phyloP scores from a whole-genome alignment of 2,329 filamentous ascomycete genomes.

The Thelonectria discophora region DNA sequence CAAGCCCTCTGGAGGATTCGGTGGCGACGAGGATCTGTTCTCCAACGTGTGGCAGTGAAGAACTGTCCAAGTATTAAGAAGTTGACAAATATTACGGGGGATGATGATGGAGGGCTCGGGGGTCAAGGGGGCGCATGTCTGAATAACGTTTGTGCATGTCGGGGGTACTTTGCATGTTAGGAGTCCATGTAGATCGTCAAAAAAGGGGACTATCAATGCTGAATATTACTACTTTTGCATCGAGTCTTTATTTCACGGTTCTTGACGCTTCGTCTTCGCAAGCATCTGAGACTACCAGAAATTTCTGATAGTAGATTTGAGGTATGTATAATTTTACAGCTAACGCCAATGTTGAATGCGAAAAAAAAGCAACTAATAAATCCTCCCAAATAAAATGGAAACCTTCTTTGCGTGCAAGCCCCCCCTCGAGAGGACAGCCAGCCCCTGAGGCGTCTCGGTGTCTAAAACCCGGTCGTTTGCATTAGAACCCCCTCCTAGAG shows the following conservation, averaged over 20 bases:
- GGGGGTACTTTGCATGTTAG: slow-evolving; percentile 48
- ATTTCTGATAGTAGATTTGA: slow-evolving; percentile 10
- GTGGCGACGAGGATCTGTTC: slow-evolving; percentile 85
- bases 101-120: background rate
- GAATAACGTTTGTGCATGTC: slow-evolving; percentile 42
- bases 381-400: slow-evolving; percentile 7
- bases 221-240: background rate
- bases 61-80: slow-evolving; percentile 27
- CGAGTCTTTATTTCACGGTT: background rate
- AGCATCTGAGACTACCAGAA: background rate
- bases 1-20: slow-evolving; percentile 68
- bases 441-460: background rate
- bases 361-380: slow-evolving; percentile 10
- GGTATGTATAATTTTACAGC: slow-evolving; percentile 13
- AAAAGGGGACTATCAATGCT: slow-evolving; percentile 33
- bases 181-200: slow-evolving; percentile 46
- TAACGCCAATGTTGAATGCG: slow-evolving; percentile 24
- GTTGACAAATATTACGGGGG: slow-evolving; percentile 6
- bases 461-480: slow-evolving; percentile 2
- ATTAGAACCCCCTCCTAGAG: no score
- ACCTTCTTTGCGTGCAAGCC: background rate
- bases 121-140: slow-evolving; percentile 19
- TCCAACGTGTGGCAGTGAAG: slow-evolving; percentile 90
- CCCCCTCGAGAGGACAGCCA: slow-evolving; percentile 9
- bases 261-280: background rate